Conservation (phyloP, 495 filamentous ascomycete species). For the Daldinia concentrica region DNA sequence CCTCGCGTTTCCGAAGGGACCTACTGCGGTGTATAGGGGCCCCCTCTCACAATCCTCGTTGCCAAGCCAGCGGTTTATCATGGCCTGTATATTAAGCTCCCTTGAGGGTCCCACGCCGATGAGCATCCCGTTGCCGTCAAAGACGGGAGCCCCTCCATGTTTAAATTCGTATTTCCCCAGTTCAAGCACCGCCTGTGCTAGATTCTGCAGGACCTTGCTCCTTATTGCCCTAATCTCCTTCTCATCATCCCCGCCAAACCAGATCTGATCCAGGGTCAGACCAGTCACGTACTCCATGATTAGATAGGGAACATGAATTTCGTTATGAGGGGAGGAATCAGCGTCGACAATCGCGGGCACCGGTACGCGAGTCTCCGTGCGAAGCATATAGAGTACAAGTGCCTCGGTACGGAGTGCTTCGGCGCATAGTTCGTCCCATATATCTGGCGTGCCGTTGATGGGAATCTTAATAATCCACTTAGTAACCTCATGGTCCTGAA, state of each 20-base stretch:
- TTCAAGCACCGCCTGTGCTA: conserved; percentile 35
- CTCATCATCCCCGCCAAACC: conserved; percentile 23
- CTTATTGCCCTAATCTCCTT: conserved; percentile 7
- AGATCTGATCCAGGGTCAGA: conserved; percentile 30
- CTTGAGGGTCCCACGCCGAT: conserved; percentile 22
- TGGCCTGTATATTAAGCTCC: conserved; percentile 35
- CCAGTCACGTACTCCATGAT: conserved; percentile 42
- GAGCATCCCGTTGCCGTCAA: conserved; percentile 23
- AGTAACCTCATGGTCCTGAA: not conserved
- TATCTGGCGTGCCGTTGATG: conserved; percentile 29
- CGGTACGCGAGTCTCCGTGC: conserved; percentile 28
- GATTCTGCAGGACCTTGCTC: conserved; percentile 13
- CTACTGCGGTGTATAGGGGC: conserved; percentile 20
- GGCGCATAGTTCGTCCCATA: conserved; percentile 29
- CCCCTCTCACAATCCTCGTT: conserved; percentile 30
- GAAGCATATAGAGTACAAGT: conserved; percentile 29
- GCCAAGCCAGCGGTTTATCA: conserved; percentile 35
- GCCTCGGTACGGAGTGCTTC: conserved; percentile 37
- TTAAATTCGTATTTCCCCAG: conserved; percentile 37
- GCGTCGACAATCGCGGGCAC: conserved; percentile 42
- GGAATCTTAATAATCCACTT: conserved; percentile 44
- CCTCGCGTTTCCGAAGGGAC: conserved; percentile 10
- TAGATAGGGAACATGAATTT: conserved; percentile 33
- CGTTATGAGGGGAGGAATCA: conserved; percentile 30
- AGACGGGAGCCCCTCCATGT: conserved; percentile 32